Percentiles rank a stretch among this genome's conserved stretches.
phyloP scores from a whole-genome alignment of 495 filamentous ascomycete genomes.

The Penicillium manginii region DNA sequence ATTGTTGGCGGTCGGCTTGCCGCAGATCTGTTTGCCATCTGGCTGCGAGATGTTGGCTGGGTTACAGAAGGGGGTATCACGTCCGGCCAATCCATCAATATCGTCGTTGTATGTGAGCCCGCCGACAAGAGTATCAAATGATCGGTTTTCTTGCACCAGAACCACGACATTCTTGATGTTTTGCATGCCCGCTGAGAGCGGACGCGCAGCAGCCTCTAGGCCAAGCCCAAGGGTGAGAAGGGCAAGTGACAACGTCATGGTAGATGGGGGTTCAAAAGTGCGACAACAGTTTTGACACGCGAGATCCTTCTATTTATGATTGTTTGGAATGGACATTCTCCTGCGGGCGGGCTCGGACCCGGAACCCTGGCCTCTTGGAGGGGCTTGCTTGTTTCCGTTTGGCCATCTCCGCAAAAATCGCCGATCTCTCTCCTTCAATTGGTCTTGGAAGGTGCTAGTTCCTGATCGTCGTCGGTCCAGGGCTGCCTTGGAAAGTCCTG shows the following conservation, averaged over 20 bases:
- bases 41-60: constrained; percentile 42
- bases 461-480: not conserved
- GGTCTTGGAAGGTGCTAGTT: not conserved
- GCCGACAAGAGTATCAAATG: constrained; percentile 48
- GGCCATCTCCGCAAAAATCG: constrained; percentile 1
- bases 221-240: constrained; percentile 10
- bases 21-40: constrained; percentile 40
- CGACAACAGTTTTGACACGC: not conserved
- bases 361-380: not conserved
- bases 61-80: constrained; percentile 39
- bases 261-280: not conserved
- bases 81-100: constrained; percentile 40
- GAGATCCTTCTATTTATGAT: constrained; percentile 1
- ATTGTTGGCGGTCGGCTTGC: constrained; percentile 32
- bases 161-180: constrained; percentile 53
- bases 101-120: constrained; percentile 39
- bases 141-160: constrained; percentile 48
- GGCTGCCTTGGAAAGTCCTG: constrained; percentile 1
- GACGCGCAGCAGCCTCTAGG: constrained; percentile 12
- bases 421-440: not conserved
- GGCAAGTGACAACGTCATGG: constrained; percentile 3
- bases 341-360: not conserved
- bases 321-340: not conserved
- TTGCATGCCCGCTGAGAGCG: constrained; percentile 21
- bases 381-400: not conserved